Evolutionary conservation across 371 early-diverging fungal genomes (phyloP).

Genomic region (Lichtheimia hyalospora): DNA sequence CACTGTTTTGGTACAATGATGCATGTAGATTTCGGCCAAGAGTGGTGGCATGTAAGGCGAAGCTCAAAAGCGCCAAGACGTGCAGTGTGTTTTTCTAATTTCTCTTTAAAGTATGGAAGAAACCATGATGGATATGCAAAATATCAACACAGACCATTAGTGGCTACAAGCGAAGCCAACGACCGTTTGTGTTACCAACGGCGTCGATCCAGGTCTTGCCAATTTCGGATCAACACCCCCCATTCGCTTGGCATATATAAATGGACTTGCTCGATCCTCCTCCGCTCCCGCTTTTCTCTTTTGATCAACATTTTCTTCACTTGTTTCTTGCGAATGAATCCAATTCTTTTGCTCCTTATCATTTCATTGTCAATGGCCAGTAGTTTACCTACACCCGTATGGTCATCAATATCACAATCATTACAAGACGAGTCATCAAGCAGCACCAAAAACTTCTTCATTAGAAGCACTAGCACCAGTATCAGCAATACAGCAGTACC

Average conservation of each 20-base stretch:
- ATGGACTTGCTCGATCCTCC: background rate
- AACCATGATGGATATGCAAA: too few relatives aligned
- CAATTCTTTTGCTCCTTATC: too few relatives aligned
- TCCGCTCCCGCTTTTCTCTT: slow-evolving; percentile 2
- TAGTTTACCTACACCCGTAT: too few relatives aligned
- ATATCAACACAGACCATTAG: too few relatives aligned
- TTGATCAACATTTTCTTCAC: slow-evolving; percentile 7
- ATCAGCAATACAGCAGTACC: background rate
- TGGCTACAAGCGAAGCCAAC: background rate
- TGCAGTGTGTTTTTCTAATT: too few relatives aligned
- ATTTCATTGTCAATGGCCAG: too few relatives aligned
- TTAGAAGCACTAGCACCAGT: background rate
- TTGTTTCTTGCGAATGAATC: background rate
- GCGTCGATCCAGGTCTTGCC: slow-evolving; percentile 6
- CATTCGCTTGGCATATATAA: slow-evolving; percentile 4
- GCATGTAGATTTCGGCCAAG: too few relatives aligned
- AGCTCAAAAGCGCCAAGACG: too few relatives aligned
- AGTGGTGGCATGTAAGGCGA: too few relatives aligned
- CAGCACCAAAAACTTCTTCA: background rate
- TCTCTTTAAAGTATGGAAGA: too few relatives aligned
- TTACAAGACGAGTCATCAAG: background rate
- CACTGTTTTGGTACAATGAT: too few relatives aligned
- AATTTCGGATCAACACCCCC: slow-evolving; percentile 1
- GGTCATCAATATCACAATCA: background rate
- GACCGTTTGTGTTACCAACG: background rate